Evolutionary conservation across 768 basidiomycete genomes (phyloP).

Genomic region (Xerocomus potaroensis): DNA sequence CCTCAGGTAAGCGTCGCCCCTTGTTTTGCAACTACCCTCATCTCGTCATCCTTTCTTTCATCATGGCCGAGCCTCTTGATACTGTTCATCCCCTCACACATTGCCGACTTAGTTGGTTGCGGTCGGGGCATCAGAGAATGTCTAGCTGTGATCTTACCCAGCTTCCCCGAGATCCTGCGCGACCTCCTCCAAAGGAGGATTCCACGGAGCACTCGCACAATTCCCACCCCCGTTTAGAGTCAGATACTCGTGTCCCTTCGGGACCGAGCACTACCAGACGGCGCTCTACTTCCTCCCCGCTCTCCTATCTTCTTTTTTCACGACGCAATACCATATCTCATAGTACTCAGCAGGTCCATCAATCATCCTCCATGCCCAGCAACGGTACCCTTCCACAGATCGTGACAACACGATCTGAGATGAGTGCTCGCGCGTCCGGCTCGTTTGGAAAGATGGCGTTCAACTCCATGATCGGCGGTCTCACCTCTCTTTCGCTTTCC

Average conservation of each 20-base stretch:
- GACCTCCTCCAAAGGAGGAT: slow-evolving; percentile 16
- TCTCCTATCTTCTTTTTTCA: slow-evolving; percentile 24
- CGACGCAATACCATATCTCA: slow-evolving; percentile 15
- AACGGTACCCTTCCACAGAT: slow-evolving; percentile 7
- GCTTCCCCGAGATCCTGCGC: slow-evolving; percentile 14
- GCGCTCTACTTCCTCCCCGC: slow-evolving; percentile 17
- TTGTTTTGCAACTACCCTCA: slow-evolving; percentile 12
- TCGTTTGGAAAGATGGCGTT: slow-evolving; percentile 64
- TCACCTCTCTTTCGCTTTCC: slow-evolving; percentile 60
- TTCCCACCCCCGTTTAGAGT: slow-evolving; percentile 3
- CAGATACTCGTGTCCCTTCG: slow-evolving; percentile 7
- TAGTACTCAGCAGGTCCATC: slow-evolving; percentile 18
- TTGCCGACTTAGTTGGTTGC: slow-evolving; percentile 27
- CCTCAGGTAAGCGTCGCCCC: slow-evolving; percentile 29
- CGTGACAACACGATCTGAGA: slow-evolving; percentile 32
- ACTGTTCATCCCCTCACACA: slow-evolving; percentile 4
- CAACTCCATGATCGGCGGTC: slow-evolving; percentile 65
- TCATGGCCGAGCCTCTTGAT: slow-evolving; percentile 22
- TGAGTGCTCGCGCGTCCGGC: slow-evolving; percentile 34
- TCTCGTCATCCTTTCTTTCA: slow-evolving; percentile 7
- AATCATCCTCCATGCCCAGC: slow-evolving; percentile 1
- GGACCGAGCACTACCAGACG: slow-evolving; percentile 21
- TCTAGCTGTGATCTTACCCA: slow-evolving; percentile 14
- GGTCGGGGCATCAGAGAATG: slow-evolving; percentile 24
- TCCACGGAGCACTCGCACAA: slow-evolving; percentile 1